A percentile compares a stretch with the other conserved stretches of the same genome.
phyloP scores from a whole-genome alignment of 257 asterid genomes.

The Solanum rostratum region DNA sequence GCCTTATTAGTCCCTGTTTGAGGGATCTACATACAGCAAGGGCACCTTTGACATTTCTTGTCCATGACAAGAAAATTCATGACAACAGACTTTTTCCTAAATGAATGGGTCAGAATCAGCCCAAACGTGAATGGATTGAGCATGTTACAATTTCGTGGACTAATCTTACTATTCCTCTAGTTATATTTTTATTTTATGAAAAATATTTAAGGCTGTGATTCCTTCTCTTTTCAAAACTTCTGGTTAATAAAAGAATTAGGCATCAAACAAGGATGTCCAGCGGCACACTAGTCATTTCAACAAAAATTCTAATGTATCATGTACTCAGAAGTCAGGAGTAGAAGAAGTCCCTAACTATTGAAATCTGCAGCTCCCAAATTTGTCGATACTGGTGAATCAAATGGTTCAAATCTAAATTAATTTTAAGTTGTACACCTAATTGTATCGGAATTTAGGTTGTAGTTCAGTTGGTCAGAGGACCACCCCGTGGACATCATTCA shows the following conservation, averaged over 20 bases:
- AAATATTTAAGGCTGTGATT: neutral
- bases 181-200: neutral
- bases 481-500: neutral
- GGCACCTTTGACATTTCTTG: too few relatives aligned
- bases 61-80: too few relatives aligned
- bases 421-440: neutral
- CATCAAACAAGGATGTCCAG: neutral
- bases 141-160: neutral
- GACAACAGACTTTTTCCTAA: too few relatives aligned
- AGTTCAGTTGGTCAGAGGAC: neutral
- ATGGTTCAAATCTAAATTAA: neutral
- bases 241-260: neutral
- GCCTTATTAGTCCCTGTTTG: too few relatives aligned
- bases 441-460: neutral
- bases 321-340: neutral
- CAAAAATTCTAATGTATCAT: neutral
- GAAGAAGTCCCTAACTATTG: neutral
- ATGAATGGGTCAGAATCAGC: neutral
- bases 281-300: neutral
- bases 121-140: neutral
- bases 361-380: too few relatives aligned
- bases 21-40: too few relatives aligned
- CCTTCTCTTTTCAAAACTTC: neutral
- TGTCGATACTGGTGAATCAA: neutral
- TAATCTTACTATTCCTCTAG: neutral